These are phyloP conservation scores for Coriolopsis trogii DNA, from an alignment of 1,284 basidiomycete genomes.

Conservation along the genomic window DNA sequence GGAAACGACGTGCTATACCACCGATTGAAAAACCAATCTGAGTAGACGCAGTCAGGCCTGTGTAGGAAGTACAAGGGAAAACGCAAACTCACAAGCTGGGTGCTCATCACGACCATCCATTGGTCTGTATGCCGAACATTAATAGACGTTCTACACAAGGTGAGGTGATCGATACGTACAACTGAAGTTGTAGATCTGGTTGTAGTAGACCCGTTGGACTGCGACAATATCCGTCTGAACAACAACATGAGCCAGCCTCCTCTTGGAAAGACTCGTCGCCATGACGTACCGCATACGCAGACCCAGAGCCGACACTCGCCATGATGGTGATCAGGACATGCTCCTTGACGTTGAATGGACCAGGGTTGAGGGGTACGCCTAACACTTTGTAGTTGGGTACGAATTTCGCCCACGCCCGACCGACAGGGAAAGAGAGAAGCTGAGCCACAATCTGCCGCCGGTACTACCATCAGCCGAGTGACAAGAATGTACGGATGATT, in stretches of 20 bases:
- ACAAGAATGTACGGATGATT: neutral
- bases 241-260: neutral
- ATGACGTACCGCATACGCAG: conserved; percentile 56
- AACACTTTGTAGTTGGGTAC: conserved; percentile 53
- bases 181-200: conserved; percentile 45
- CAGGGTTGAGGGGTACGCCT: conserved; percentile 58
- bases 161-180: conserved; percentile 40
- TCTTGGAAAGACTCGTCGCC: neutral
- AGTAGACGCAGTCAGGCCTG: neutral
- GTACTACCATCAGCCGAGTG: conserved; percentile 4
- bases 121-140: conserved; percentile 60
- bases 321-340: conserved; percentile 77
- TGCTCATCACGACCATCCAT: conserved; percentile 57
- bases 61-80: neutral
- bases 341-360: conserved; percentile 75
- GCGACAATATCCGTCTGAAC: conserved; percentile 59
- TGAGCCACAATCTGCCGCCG: conserved; percentile 56
- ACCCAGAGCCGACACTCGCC: conserved; percentile 65
- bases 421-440: conserved; percentile 66
- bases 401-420: conserved; percentile 58
- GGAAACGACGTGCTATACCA: conserved; percentile 61
- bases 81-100: conserved; percentile 47
- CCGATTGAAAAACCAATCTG: conserved; percentile 69
- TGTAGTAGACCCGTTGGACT: conserved; percentile 63
- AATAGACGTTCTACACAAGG: neutral